phyloP scores from a whole-genome alignment of 2,329 filamentous ascomycete genomes.

The Dothideomycetes sp. region DNA sequence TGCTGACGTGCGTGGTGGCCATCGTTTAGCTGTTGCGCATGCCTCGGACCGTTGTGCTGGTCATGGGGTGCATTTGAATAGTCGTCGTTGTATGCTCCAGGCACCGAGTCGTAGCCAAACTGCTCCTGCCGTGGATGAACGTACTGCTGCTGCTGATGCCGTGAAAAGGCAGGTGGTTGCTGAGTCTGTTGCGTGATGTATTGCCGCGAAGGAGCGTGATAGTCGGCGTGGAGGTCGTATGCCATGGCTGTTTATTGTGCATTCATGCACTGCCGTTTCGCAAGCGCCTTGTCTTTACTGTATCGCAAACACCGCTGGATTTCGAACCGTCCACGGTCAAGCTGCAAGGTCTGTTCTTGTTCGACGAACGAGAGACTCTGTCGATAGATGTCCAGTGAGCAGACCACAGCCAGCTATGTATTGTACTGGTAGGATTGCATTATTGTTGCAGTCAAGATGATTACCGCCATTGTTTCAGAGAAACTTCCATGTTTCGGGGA shows the following conservation, averaged over 20 bases:
- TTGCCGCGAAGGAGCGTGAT: slow-evolving; percentile 27
- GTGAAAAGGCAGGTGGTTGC: slow-evolving; percentile 21
- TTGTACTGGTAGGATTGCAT: too few relatives aligned
- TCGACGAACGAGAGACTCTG: too few relatives aligned
- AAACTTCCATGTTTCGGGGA: too few relatives aligned
- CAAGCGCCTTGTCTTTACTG: too few relatives aligned
- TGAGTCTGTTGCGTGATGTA: slow-evolving; percentile 25
- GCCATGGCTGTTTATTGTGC: slow-evolving; percentile 24
- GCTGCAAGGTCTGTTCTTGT: too few relatives aligned
- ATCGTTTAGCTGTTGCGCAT: slow-evolving; percentile 9
- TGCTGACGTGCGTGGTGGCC: slow-evolving; percentile 26
- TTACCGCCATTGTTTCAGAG: too few relatives aligned
- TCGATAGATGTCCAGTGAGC: too few relatives aligned
- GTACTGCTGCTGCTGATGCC: slow-evolving; percentile 19
- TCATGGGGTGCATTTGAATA: neutral
- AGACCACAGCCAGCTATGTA: too few relatives aligned
- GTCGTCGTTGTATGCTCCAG: neutral
- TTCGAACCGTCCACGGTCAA: too few relatives aligned
- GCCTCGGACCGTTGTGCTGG: neutral
- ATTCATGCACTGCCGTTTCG: slow-evolving; percentile 6
- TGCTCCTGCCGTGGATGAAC: slow-evolving; percentile 8
- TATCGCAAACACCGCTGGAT: too few relatives aligned
- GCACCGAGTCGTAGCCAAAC: neutral
- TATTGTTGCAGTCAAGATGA: too few relatives aligned
- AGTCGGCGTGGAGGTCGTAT: slow-evolving; percentile 30